phyloP scores from a whole-genome alignment of 2,329 filamentous ascomycete species.

The Blastomyces parvus region DNA sequence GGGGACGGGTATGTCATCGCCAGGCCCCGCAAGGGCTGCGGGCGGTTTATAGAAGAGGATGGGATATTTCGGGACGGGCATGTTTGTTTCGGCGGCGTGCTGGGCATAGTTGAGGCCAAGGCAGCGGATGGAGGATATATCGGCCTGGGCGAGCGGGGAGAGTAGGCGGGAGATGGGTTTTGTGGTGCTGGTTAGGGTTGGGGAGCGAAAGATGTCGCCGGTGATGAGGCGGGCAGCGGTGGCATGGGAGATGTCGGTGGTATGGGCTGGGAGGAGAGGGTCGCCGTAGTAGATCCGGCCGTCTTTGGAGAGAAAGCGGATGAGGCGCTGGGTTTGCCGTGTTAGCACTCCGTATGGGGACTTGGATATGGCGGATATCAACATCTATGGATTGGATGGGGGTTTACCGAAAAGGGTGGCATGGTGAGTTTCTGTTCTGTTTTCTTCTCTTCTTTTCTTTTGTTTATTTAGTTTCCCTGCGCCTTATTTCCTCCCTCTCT shows the following conservation, averaged over 20 bases:
- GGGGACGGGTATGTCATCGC: conserved; percentile 57
- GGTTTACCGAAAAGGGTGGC: neutral
- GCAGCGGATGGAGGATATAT: conserved; percentile 59
- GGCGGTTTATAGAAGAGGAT: conserved; percentile 65
- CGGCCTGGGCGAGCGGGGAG: conserved; percentile 52
- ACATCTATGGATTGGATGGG: neutral
- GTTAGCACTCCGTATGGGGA: neutral
- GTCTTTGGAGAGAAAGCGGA: conserved; percentile 64
- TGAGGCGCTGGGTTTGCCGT: conserved; percentile 47
- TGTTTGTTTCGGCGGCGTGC: conserved; percentile 59
- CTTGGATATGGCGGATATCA: neutral
- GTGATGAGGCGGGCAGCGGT: conserved; percentile 53
- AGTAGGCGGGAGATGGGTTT: conserved; percentile 47
- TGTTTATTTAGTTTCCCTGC: neutral
- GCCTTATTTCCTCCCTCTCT: too few relatives aligned
- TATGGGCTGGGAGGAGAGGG: conserved; percentile 55
- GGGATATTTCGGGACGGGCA: conserved; percentile 61
- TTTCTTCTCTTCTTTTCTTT: neutral
- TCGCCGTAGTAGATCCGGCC: conserved; percentile 64
- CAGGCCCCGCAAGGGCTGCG: conserved; percentile 56
- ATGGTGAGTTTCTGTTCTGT: neutral
- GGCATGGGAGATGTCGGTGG: conserved; percentile 52
- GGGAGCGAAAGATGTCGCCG: conserved; percentile 57
- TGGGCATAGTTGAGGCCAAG: conserved; percentile 63
- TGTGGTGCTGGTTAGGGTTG: conserved; percentile 54